These are phyloP conservation scores for Cytospora mali DNA, from an alignment of 2,329 filamentous ascomycete genomes.

Conservation along the genomic window DNA sequence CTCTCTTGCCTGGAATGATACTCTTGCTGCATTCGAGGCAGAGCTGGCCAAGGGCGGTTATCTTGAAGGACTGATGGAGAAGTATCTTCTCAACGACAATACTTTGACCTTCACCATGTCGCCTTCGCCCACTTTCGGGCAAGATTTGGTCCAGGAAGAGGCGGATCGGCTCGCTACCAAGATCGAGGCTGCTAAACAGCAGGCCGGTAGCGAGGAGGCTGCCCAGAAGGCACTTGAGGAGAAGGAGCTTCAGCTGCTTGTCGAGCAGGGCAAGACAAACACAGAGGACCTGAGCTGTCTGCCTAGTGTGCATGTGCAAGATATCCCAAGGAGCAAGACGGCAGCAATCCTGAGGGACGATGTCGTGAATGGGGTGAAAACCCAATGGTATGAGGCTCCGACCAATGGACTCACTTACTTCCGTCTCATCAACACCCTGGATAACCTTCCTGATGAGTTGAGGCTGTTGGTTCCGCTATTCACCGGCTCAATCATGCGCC, in stretches of 20 bases:
- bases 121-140: conserved; percentile 74
- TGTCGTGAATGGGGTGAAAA: conserved; percentile 64
- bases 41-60: conserved; percentile 77
- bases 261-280: conserved; percentile 81
- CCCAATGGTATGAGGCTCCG: conserved; percentile 89
- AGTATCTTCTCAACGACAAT: conserved; percentile 86
- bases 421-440: conserved; percentile 79
- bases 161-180: conserved; percentile 71
- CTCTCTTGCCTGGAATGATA: conserved; percentile 87
- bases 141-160: conserved; percentile 77
- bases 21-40: conserved; percentile 78
- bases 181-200: conserved; percentile 68
- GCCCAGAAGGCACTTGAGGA: conserved; percentile 73
- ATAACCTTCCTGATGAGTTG: conserved; percentile 81
- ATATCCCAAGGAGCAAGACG: conserved; percentile 82
- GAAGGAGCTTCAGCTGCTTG: conserved; percentile 77
- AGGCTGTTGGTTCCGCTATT: conserved; percentile 86
- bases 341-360: conserved; percentile 62
- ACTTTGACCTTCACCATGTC: conserved; percentile 93
- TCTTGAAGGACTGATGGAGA: conserved; percentile 81
- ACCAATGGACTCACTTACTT: conserved; percentile 98
- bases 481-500: conserved; percentile 87
- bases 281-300: conserved; percentile 85
- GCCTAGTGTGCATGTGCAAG: conserved; percentile 83
- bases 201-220: conserved; percentile 70